phyloP scores from a whole-genome alignment of 495 filamentous ascomycete genomes.

The Trichoderma orchidacearum region DNA sequence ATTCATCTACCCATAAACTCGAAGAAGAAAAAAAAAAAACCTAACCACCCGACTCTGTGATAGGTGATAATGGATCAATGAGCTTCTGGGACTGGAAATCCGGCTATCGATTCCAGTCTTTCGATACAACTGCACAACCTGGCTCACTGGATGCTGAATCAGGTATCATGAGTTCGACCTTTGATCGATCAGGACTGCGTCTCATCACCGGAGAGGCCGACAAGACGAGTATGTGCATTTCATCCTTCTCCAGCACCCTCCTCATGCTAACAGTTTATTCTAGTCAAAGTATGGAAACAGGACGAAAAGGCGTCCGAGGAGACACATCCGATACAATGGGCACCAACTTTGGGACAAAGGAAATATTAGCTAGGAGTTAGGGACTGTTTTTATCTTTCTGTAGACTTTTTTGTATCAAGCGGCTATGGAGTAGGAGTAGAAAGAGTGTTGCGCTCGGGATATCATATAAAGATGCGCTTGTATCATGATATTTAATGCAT shows the following conservation, averaged over 20 bases:
- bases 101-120: constrained; percentile 73
- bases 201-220: constrained; percentile 92
- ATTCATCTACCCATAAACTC: too few species aligned
- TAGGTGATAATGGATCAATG: constrained; percentile 85
- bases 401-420: neutral
- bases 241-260: neutral
- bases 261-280: constrained; percentile 12
- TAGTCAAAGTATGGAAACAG: constrained; percentile 88
- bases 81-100: constrained; percentile 99
- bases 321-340: constrained; percentile 88
- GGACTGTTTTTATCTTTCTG: neutral
- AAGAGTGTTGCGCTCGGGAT: neutral
- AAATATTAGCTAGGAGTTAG: constrained; percentile 16
- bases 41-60: constrained; percentile 7
- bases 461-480: neutral
- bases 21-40: neutral
- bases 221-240: constrained; percentile 57
- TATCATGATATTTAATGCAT: neutral
- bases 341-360: constrained; percentile 54
- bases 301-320: constrained; percentile 85
- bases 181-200: constrained; percentile 76
- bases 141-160: constrained; percentile 89
- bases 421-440: neutral
- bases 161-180: constrained; percentile 84
- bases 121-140: constrained; percentile 86